Evolutionary conservation across 495 filamentous ascomycete species (phyloP).

Genomic region (Immersiella caudata): DNA sequence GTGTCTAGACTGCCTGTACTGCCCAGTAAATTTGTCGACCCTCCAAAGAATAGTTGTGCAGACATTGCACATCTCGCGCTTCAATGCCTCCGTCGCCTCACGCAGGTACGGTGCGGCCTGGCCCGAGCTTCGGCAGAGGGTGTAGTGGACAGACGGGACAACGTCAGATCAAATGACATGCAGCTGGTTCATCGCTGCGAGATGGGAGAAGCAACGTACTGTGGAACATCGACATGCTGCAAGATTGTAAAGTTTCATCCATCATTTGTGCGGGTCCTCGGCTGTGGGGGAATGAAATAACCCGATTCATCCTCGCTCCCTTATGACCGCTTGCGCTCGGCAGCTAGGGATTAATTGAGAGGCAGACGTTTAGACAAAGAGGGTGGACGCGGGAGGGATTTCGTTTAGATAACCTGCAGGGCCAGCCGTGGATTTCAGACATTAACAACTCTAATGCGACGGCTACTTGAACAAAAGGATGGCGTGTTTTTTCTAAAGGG

Average conservation of each 20-base stretch:
- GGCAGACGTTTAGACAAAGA: not conserved
- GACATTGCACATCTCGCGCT: not conserved
- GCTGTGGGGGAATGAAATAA: not conserved
- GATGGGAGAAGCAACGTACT: not conserved
- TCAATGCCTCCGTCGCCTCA: not conserved
- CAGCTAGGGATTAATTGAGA: too few relatives aligned
- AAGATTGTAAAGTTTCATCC: not conserved
- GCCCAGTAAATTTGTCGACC: not conserved
- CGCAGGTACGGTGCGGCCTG: conserved; percentile 9
- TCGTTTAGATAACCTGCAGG: conserved; percentile 1
- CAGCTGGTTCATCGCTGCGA: not conserved
- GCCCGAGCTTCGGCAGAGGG: conserved; percentile 13
- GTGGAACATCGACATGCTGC: too few relatives aligned
- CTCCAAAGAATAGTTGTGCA: not conserved
- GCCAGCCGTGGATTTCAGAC: conserved; percentile 13
- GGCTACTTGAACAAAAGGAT: conserved; percentile 4
- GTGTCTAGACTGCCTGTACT: not conserved
- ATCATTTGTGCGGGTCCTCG: conserved; percentile 9
- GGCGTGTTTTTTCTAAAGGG: not conserved
- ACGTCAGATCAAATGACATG: conserved; percentile 15
- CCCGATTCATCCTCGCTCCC: not conserved
- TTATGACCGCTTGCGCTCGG: too few relatives aligned
- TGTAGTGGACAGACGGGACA: not conserved
- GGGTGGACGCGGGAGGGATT: not conserved
- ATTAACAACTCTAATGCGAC: conserved; percentile 12